These are phyloP conservation scores for Geotrichum europaeum DNA, from an alignment of 1,139 yeast species.

Conservation along the genomic window DNA sequence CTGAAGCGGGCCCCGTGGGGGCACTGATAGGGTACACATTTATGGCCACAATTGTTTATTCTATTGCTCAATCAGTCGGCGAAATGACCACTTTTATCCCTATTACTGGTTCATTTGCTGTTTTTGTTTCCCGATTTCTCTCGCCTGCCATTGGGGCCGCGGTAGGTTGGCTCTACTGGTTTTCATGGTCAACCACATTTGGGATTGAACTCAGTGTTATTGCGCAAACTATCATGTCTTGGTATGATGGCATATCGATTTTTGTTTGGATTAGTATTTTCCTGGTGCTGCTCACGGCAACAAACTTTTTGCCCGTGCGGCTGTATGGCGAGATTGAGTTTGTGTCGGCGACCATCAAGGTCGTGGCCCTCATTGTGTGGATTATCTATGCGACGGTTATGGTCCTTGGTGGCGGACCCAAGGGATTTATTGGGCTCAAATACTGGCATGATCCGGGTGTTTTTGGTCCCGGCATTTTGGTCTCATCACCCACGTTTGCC, in stretches of 20 bases:
- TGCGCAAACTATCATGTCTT: conserved; percentile 52
- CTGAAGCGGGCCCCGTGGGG: conserved; percentile 63
- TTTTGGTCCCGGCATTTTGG: conserved; percentile 48
- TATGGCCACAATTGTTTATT: conserved; percentile 48
- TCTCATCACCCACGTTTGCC: conserved; percentile 43
- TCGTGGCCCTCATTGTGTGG: conserved; percentile 54
- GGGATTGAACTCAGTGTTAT: conserved; percentile 58
- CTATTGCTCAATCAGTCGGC: conserved; percentile 54
- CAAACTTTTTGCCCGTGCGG: conserved; percentile 35
- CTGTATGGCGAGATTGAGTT: conserved; percentile 36
- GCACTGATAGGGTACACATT: conserved; percentile 51
- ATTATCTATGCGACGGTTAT: conserved; percentile 59
- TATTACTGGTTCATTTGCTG: conserved; percentile 56
- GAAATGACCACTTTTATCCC: conserved; percentile 61
- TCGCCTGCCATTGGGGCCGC: conserved; percentile 61
- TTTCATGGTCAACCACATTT: conserved; percentile 56
- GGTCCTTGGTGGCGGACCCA: conserved; percentile 65
- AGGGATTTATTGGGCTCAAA: conserved; percentile 70
- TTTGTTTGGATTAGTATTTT: conserved; percentile 37
- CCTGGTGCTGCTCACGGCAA: conserved; percentile 27
- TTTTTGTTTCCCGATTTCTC: conserved; percentile 55
- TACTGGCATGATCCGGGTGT: conserved; percentile 68
- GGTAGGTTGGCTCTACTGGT: conserved; percentile 56
- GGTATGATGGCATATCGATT: conserved; percentile 48
- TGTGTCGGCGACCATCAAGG: conserved; percentile 40